Percentiles rank a stretch among this genome's conserved stretches.
Evolutionary conservation across 306 rosid species (phyloP).

Genomic region (Datisca glomerata): DNA sequence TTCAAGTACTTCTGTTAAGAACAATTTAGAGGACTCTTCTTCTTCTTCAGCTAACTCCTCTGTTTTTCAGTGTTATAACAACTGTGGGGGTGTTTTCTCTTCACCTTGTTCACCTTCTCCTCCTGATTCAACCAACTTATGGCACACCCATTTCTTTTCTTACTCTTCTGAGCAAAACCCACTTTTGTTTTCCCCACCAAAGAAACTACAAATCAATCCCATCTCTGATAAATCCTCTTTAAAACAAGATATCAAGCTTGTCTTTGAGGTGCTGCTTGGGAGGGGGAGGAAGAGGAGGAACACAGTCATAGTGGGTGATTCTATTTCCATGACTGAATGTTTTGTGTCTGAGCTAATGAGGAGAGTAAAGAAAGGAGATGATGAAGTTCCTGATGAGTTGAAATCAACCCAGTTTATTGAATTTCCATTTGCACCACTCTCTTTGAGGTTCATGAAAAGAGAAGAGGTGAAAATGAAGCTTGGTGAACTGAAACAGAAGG

Average conservation of each 20-base stretch:
- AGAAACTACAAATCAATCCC: slow-evolving; percentile 22
- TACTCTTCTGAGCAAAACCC: slow-evolving; percentile 44
- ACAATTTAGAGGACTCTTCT: slow-evolving; percentile 44
- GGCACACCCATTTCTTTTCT: slow-evolving; percentile 35
- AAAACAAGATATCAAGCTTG: slow-evolving; percentile 55
- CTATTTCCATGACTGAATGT: slow-evolving; percentile 40
- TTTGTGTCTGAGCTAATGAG: slow-evolving; percentile 46
- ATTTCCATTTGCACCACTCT: slow-evolving; percentile 34
- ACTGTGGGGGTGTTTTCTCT: slow-evolving; percentile 58
- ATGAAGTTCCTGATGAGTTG: slow-evolving; percentile 60
- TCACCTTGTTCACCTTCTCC: slow-evolving; percentile 80
- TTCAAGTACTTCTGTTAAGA: slow-evolving; percentile 67
- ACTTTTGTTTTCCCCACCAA: slow-evolving; percentile 42
- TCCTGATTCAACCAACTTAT: slow-evolving; percentile 24
- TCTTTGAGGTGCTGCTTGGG: slow-evolving; percentile 46
- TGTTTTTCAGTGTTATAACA: slow-evolving; percentile 44
- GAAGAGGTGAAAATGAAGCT: slow-evolving; percentile 51
- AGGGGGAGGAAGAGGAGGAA: slow-evolving; percentile 52
- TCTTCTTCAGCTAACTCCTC: too few species aligned
- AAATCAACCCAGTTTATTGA: slow-evolving; percentile 39
- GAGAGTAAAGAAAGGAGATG: slow-evolving; percentile 52
- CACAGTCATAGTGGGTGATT: slow-evolving; percentile 74
- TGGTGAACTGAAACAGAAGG: slow-evolving; percentile 41
- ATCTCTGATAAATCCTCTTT: slow-evolving; percentile 19
- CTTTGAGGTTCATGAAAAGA: slow-evolving; percentile 52